Percentiles rank a stretch among this genome's conserved stretches.
These are phyloP conservation scores for Stemphylium beticola DNA, from an alignment of 2,329 filamentous ascomycete genomes.

Conservation along the genomic window DNA sequence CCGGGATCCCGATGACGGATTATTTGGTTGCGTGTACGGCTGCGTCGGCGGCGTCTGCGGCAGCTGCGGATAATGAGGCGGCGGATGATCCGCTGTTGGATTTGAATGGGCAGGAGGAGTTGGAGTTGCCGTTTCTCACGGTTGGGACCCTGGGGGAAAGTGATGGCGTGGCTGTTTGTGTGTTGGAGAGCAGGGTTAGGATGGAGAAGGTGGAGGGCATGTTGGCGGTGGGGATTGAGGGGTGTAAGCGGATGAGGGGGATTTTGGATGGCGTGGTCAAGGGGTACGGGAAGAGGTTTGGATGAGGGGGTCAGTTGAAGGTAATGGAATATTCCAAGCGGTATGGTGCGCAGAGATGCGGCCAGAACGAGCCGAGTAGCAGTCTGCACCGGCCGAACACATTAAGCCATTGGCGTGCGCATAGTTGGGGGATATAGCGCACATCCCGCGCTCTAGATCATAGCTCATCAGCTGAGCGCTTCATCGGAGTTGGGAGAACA, in stretches of 20 bases:
- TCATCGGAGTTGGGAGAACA: background rate
- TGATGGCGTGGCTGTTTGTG: constrained; percentile 77
- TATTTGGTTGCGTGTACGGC: constrained; percentile 89
- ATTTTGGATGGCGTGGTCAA: constrained; percentile 80
- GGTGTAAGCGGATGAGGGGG: constrained; percentile 82
- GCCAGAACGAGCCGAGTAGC: background rate
- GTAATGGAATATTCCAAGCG: background rate
- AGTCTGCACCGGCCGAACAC: background rate
- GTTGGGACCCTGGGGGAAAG: constrained; percentile 77
- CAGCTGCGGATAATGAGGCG: constrained; percentile 63
- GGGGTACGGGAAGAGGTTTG: constrained; percentile 44
- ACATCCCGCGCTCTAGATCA: background rate
- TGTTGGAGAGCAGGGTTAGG: constrained; percentile 90
- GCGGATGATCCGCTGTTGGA: constrained; percentile 78
- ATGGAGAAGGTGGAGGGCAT: constrained; percentile 83
- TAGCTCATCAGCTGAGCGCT: background rate
- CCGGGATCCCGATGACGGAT: constrained; percentile 92
- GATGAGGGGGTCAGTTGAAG: constrained; percentile 14
- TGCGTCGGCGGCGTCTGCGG: constrained; percentile 71
- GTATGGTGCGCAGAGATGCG: background rate
- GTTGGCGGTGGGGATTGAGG: constrained; percentile 90
- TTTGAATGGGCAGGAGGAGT: constrained; percentile 79
- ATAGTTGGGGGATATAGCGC: background rate
- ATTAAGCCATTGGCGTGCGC: background rate
- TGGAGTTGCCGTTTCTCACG: constrained; percentile 87